Conservation (phyloP, 164 flowering plant genomes). For the Kalanchoe fedtschenkoi region DNA sequence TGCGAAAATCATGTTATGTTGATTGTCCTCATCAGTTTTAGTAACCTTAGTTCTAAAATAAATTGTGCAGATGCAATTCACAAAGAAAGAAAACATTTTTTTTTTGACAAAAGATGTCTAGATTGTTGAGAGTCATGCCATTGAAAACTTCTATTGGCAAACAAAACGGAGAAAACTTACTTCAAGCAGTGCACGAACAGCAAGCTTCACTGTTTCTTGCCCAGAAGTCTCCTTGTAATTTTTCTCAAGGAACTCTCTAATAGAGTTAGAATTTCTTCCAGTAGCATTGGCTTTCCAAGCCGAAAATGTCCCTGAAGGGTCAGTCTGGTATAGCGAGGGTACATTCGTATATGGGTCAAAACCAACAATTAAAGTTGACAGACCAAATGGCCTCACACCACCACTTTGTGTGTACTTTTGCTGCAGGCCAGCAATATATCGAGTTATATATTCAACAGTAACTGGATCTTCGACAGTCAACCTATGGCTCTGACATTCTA, state of each 20-base stretch:
- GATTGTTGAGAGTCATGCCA: not conserved
- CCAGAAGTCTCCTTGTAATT: slow-evolving; percentile 95
- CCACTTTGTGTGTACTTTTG: slow-evolving; percentile 99
- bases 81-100: not conserved
- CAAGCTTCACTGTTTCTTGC: slow-evolving; percentile 84
- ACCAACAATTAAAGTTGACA: slow-evolving; percentile 88
- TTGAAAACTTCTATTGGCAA: not conserved
- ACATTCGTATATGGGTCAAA: slow-evolving; percentile 83
- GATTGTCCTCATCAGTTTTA: too few species aligned
- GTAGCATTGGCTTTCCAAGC: slow-evolving; percentile 99
- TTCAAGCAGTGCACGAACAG: slow-evolving; percentile 91
- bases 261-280: slow-evolving; percentile 91
- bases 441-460: slow-evolving; percentile 93
- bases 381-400: slow-evolving; percentile 97
- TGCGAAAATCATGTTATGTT: too few species aligned
- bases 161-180: slow-evolving; percentile 25
- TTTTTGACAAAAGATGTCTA: not conserved
- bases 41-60: too few species aligned
- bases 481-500: slow-evolving; percentile 94
- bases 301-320: slow-evolving; percentile 96
- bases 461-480: slow-evolving; percentile 96
- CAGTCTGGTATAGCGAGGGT: slow-evolving; percentile 93
- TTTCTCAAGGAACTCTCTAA: slow-evolving; percentile 84
- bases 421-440: slow-evolving; percentile 94
- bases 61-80: not conserved